These are phyloP conservation scores for Ogataea trehaloabstinens DNA, from an alignment of 805 yeast species.

Conservation along the genomic window DNA sequence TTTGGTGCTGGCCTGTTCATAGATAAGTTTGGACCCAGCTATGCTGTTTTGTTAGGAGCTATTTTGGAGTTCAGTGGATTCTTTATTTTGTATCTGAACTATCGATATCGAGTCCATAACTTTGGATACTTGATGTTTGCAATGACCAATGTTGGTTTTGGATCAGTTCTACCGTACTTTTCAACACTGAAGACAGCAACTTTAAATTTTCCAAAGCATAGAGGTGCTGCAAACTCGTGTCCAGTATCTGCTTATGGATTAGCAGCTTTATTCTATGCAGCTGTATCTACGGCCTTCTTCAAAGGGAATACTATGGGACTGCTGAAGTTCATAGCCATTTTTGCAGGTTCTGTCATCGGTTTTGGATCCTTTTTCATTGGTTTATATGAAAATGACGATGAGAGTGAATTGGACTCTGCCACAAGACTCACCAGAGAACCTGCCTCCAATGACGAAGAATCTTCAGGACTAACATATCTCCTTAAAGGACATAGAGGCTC, in stretches of 20 bases:
- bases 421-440: not conserved
- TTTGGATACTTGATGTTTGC: conserved; percentile 45
- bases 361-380: conserved; percentile 45
- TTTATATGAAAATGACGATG: conserved; percentile 30
- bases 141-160: conserved; percentile 57
- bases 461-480: conserved; percentile 23
- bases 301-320: conserved; percentile 52
- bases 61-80: conserved; percentile 54
- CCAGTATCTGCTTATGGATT: conserved; percentile 71
- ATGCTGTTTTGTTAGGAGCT: conserved; percentile 55
- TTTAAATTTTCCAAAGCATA: conserved; percentile 65
- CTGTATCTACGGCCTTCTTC: conserved; percentile 53
- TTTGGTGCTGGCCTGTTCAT: conserved; percentile 68
- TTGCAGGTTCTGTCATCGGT: conserved; percentile 47
- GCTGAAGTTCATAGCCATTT: conserved; percentile 51
- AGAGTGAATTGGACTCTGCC: conserved; percentile 18
- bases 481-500: conserved; percentile 36
- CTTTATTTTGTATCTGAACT: conserved; percentile 46
- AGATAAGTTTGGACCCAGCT: conserved; percentile 57
- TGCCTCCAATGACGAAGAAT: conserved; percentile 15
- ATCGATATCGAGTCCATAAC: conserved; percentile 37
- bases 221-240: conserved; percentile 68
- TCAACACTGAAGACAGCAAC: conserved; percentile 58
- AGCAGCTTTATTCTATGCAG: conserved; percentile 64
- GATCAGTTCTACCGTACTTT: conserved; percentile 59